Base-by-base conservation (phyloP, 139 green algal genomes). In the Microglena sp. region DNA sequence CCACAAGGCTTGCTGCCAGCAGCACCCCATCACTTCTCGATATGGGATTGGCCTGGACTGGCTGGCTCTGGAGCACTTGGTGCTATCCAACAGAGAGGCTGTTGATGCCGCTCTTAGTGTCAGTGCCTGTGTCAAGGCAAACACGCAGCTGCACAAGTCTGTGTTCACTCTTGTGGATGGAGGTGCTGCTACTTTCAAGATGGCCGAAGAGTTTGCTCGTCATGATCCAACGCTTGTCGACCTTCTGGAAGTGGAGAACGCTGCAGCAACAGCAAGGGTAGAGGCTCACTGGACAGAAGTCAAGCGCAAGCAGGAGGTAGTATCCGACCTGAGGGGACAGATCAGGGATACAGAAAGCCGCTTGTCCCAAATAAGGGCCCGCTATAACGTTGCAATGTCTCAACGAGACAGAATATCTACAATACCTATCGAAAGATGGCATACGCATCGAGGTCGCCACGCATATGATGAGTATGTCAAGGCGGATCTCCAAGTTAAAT, bases 61-160 rank as follows among this genome's bases (percentile, higher is more conserved):
- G 40, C 0, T 57, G 22, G 73, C 78, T 24, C 62, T 86, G 45
- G 36, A 59, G 45, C 80, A 86, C 50, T 59, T 86, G 32, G 62
- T 80, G 66, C 79, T 86, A 26, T 59, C 40, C 0, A 68, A 80
- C 58, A 27, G 45, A 0, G 5, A 36, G 0, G 76, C 79, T 1
- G 43, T 55, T 24, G 64, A 77, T 45, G 70, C 74, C 4, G 46
- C 68, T 2, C 68, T 77, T 26, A 55, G 18, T 24, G 80, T 86
- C 30, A 60, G 43, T n/a, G 67, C 59, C 22, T n/a, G n/a, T n/a
- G n/a, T n/a, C n/a, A n/a, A n/a, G n/a, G n/a, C n/a, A n/a, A n/a
- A n/a, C n/a, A n/a, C n/a, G n/a, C 84, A 84, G 60, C 54, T 84
- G 31, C 55, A 65, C 24, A 3, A 28, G 0, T 6, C 60, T 31